phyloP scores from a whole-genome alignment of 306 rosid genomes.

The Vigna radiata region DNA sequence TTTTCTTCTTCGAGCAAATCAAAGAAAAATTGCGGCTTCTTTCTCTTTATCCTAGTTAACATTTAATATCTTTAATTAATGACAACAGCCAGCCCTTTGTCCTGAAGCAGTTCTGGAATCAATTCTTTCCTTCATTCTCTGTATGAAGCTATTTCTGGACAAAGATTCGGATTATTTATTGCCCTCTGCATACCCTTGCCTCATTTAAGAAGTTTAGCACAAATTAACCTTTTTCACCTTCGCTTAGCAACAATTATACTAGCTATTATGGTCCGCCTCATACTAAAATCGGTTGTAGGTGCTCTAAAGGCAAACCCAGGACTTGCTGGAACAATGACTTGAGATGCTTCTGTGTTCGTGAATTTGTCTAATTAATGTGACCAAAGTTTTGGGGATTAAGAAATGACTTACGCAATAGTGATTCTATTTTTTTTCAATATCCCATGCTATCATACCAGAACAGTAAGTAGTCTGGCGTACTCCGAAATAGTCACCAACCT shows the following conservation, averaged over 20 bases:
- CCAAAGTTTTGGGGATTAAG: neutral
- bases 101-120: slow-evolving; percentile 14
- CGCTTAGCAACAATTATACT: slow-evolving; percentile 12
- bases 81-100: neutral
- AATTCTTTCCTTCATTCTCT: slow-evolving; percentile 23
- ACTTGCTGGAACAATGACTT: slow-evolving; percentile 15
- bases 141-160: slow-evolving; percentile 17
- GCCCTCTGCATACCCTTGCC: slow-evolving; percentile 14
- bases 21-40: slow-evolving; percentile 10
- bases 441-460: neutral
- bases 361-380: slow-evolving; percentile 32
- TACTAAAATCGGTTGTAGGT: neutral
- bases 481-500: neutral
- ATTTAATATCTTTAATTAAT: slow-evolving; percentile 7
- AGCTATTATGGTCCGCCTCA: slow-evolving; percentile 7
- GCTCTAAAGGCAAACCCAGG: slow-evolving; percentile 19
- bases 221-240: slow-evolving; percentile 31
- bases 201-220: slow-evolving; percentile 25
- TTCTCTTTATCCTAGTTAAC: slow-evolving; percentile 20
- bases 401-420: neutral
- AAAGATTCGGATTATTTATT: neutral
- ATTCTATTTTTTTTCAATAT: slow-evolving; percentile 17
- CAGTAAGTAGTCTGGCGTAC: slow-evolving; percentile 26
- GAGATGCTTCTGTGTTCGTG: slow-evolving; percentile 14
- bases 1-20: slow-evolving; percentile 20